Evolutionary conservation across 2,329 filamentous ascomycete genomes (phyloP), one percentile per base, ranked within the genome.

Genomic region (Alternaria novae-zelandiae): DNA sequence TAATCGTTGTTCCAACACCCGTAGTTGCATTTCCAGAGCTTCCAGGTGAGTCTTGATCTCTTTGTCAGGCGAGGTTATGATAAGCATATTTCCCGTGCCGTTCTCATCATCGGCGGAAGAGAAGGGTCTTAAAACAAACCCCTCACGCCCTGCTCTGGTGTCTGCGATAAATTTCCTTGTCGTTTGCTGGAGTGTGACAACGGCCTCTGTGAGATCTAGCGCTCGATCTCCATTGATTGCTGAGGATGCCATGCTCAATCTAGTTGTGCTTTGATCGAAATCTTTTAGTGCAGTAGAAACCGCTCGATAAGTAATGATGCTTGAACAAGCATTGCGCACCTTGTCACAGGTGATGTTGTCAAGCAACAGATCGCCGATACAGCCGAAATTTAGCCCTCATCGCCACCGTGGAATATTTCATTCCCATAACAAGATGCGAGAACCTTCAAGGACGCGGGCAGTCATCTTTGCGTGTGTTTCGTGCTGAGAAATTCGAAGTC

Each of bases 1-100:
- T 3, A 54, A n/a, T 10, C 53, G 60, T 12, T 58, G 63, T 55
- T 53, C 49, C 8, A 36, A 53, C 17, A 21, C 9, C 6, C 20
- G 30, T 53, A 53, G 20, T 23, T 47, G 51, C n/a, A 21, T 49
- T 60, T 64, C 50, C 15, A 69, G 45, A 13, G 13, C 32, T 15
- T 45, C 21, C 12, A 69, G 47, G 4, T 50, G 43, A 4, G 21
- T 23, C 3, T 59, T 26, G 1, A 64, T 45, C 8, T 44, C 30
- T 6, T 25, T 12, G 6, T 53, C 49, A 17, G 49, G 28, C 32
- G 49, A 53, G 28, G 49, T 53, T 53, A 53, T 13, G 49, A 30
- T 53, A 8, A 51, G 45, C 45, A 49, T 11, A 7, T 53, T 23
- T 53, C 26, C 49, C 13, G 6, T 53, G 20, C 12, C 9, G 13